These are phyloP conservation scores for Saccharum hybrid DNA, from an alignment of 202 grass and related monocot genomes.

Conservation along the genomic window DNA sequence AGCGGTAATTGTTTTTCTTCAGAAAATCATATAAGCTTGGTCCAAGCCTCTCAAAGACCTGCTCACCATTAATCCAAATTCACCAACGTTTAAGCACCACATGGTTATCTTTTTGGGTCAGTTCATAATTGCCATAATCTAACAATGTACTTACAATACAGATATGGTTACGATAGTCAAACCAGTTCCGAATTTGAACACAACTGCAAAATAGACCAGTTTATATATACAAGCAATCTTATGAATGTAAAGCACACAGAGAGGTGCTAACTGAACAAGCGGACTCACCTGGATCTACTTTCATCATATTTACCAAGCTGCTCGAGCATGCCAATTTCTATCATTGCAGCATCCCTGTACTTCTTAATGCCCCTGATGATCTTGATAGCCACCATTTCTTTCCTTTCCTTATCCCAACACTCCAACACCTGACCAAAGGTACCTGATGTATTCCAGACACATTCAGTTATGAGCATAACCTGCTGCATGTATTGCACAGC, in stretches of 20 bases:
- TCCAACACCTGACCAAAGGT: slow-evolving; percentile 98
- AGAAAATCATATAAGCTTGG: slow-evolving; percentile 99
- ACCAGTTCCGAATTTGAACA: slow-evolving; percentile 99
- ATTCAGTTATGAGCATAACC: slow-evolving; percentile 34
- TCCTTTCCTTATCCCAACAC: slow-evolving; percentile 93
- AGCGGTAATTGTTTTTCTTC: slow-evolving; percentile 97
- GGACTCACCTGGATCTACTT: slow-evolving; percentile 66
- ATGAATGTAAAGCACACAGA: slow-evolving; percentile 21
- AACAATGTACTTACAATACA: slow-evolving; percentile 98
- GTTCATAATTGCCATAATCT: slow-evolving; percentile 69
- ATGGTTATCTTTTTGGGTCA: slow-evolving; percentile 53
- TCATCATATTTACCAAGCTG: slow-evolving; percentile 87
- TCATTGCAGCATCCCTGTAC: slow-evolving; percentile 97
- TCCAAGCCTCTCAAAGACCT: slow-evolving; percentile 99
- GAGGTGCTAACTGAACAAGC: slow-evolving; percentile 20
- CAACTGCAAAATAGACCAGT: slow-evolving; percentile 98
- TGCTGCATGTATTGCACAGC: not conserved
- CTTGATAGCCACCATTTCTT: slow-evolving; percentile 98
- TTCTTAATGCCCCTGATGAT: slow-evolving; percentile 90
- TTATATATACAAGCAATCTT: slow-evolving; percentile 70
- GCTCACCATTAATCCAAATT: slow-evolving; percentile 89
- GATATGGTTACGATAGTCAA: slow-evolving; percentile 99
- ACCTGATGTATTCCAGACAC: slow-evolving; percentile 64
- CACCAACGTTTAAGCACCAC: slow-evolving; percentile 68
- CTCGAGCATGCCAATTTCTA: slow-evolving; percentile 91